A percentile compares a stretch with the other conserved stretches of the same genome.
Evolutionary conservation across 768 basidiomycete species (phyloP).

Genomic region (Ramaria sp.): DNA sequence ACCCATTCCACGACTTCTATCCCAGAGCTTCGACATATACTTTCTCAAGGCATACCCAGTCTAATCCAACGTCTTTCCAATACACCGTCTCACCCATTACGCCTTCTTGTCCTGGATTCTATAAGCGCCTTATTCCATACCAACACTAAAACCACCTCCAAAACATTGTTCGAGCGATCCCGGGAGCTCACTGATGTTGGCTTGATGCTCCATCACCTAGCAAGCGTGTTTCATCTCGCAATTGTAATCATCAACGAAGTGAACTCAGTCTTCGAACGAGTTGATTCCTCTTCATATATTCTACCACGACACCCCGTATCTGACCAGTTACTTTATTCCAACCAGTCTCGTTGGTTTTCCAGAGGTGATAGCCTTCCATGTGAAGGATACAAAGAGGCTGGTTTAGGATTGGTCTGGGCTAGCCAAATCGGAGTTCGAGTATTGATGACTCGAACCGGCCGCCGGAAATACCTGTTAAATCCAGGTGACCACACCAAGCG

Average conservation of each 20-base stretch:
- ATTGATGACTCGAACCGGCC: constrained; percentile 67
- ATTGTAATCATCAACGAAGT: constrained; percentile 88
- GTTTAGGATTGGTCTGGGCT: constrained; percentile 85
- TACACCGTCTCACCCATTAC: constrained; percentile 43
- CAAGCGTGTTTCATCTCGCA: constrained; percentile 50
- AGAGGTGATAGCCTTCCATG: constrained; percentile 48
- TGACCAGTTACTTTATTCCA: constrained; percentile 46
- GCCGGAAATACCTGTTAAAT: constrained; percentile 45
- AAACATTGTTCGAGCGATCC: constrained; percentile 62
- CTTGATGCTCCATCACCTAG: constrained; percentile 58
- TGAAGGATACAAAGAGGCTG: constrained; percentile 63
- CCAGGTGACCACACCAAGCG: constrained; percentile 12
- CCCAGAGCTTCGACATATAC: constrained; percentile 40
- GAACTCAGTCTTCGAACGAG: constrained; percentile 55
- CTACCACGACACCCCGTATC: constrained; percentile 14
- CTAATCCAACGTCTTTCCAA: constrained; percentile 30
- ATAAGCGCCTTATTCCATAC: constrained; percentile 78
- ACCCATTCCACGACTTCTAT: constrained; percentile 48
- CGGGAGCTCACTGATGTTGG: constrained; percentile 59
- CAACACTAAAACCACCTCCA: constrained; percentile 35
- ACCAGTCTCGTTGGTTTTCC: constrained; percentile 70
- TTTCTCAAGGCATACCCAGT: constrained; percentile 42
- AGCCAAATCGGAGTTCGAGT: constrained; percentile 84
- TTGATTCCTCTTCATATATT: constrained; percentile 7
- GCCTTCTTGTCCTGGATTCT: constrained; percentile 78